Conservation (phyloP, 805 yeast genomes). For the Kuraishia molischiana region DNA sequence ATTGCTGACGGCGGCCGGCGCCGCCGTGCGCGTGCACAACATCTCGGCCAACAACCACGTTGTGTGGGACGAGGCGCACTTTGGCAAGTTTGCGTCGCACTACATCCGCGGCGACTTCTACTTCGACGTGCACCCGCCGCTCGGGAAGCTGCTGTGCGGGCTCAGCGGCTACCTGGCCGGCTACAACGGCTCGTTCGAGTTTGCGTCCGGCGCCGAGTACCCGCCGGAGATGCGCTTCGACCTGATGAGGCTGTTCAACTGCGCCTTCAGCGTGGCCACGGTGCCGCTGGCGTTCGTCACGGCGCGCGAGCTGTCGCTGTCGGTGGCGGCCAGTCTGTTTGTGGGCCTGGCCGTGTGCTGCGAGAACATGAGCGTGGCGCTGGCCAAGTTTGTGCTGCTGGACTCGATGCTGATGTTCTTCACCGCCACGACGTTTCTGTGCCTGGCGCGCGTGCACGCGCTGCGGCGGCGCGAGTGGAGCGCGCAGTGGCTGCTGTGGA, state of each 20-base stretch:
- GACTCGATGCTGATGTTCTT: conserved; percentile 73
- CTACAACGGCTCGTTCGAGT: conserved; percentile 69
- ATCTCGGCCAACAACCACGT: conserved; percentile 29
- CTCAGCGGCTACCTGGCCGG: conserved; percentile 80
- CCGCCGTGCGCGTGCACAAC: not conserved
- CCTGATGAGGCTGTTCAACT: conserved; percentile 65
- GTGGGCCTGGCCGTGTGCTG: conserved; percentile 53
- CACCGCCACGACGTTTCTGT: conserved; percentile 58
- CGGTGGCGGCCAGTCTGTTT: conserved; percentile 43
- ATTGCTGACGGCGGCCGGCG: not conserved
- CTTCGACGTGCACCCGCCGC: conserved; percentile 96
- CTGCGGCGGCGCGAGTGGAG: conserved; percentile 32
- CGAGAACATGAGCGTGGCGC: conserved; percentile 60
- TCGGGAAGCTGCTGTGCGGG: conserved; percentile 90
- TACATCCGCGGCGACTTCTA: conserved; percentile 83
- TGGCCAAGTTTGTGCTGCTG: conserved; percentile 65
- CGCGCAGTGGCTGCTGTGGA: conserved; percentile 39
- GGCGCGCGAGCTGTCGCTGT: conserved; percentile 47
- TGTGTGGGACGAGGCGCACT: conserved; percentile 89
- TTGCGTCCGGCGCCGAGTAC: conserved; percentile 54
- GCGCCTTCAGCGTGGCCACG: conserved; percentile 54
- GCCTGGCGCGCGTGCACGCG: conserved; percentile 46
- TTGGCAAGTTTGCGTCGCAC: conserved; percentile 92
- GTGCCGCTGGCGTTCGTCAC: conserved; percentile 68
- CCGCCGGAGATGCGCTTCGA: conserved; percentile 54